These are phyloP conservation scores for Paramyrothecium sp. DNA, from an alignment of 2,329 filamentous ascomycete genomes.

Conservation along the genomic window DNA sequence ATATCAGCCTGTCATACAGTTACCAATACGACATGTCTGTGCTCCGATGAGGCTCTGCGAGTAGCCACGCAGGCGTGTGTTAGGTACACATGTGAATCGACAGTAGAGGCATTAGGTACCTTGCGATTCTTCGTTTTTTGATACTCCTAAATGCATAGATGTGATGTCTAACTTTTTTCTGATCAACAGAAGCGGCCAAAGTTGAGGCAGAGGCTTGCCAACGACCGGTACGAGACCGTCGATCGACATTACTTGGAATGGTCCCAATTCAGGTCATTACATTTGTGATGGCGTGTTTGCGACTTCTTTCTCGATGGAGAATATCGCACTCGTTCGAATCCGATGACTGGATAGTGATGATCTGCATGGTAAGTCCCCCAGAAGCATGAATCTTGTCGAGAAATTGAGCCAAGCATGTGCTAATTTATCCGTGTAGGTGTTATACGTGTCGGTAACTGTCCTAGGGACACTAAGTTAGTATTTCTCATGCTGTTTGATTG, in stretches of 20 bases:
- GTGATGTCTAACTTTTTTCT: neutral
- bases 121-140: neutral
- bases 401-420: neutral
- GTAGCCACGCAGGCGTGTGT: neutral
- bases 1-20: neutral
- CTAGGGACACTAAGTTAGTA: neutral
- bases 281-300: neutral
- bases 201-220: neutral
- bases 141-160: neutral
- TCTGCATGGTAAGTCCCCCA: neutral
- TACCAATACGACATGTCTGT: neutral
- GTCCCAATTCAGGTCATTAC: neutral
- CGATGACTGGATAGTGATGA: neutral
- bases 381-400: neutral
- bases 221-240: neutral
- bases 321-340: neutral
- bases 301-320: neutral
- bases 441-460: neutral
- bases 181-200: neutral
- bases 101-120: neutral
- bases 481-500: neutral
- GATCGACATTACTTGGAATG: neutral
- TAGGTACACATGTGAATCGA: neutral
- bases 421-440: neutral
- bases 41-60: neutral